Evolutionary conservation across 208 protist species (phyloP), one percentile per base, ranked within the genome.

Genomic region (Strigomonas galati): DNA sequence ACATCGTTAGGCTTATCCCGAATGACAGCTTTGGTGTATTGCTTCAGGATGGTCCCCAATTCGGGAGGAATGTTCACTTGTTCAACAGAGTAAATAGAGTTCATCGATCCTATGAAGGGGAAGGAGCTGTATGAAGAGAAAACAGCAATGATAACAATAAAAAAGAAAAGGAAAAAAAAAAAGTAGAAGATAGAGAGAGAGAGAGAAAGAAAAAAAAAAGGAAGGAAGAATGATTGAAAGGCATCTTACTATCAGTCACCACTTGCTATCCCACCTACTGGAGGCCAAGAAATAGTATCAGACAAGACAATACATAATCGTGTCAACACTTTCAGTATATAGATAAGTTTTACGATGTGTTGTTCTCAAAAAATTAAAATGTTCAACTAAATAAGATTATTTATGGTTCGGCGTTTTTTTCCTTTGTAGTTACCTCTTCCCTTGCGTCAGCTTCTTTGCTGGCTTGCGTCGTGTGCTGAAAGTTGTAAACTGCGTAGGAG

Each of bases 11-110:
- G 87, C 31, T 83, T 83, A 66, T 94, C 89, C 7, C 90, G 79
- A 10, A 97, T 78, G 2, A 95, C 85, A 43, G 89, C 92, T 43
- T 97, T 97, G 2, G 92, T 95, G 75, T 94, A 97, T 62, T 97
- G 89, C 66, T 95, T 97, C 82, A 97, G 89, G 35, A 97, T 91
- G 19, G 89, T 92, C 27, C 87, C 92, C 44, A 97, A 68, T 61
- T 97, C 89, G 2, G 85, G 80, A 26, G 92, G 92, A 35, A 97
- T 84, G 63, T 92, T 85, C 1, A 97, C 79, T 48, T 97, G 92
- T 27, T 97, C 89, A 56, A 85, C 85, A 48, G 85, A 93, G 67
- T 91, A 97, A 74, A 97, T 94, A 0, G 87, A 78, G 58, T 95
- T 91, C 87, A 93, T 95, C 23, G 1, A 43, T 32, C 40, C 21